Base-by-base conservation (phyloP, 1,284 basidiomycete genomes). In the Singerocomus inundabilis region DNA sequence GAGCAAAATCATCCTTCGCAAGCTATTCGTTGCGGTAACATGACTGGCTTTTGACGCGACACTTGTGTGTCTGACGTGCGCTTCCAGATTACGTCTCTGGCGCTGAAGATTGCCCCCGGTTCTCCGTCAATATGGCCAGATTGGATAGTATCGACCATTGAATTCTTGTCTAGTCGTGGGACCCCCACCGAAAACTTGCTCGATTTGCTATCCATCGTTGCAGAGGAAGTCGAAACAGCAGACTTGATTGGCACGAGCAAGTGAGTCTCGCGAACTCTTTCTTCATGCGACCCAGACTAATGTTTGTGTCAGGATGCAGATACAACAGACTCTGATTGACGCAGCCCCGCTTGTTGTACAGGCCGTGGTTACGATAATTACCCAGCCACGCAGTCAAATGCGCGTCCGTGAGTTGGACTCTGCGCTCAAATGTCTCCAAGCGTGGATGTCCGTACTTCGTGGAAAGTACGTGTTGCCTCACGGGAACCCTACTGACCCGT, bases 181-280 rank as follows among this genome's bases (percentile, higher is more conserved):
- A 78, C 78, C 1, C 66, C 78, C 5, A 68, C 75, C 1, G 82
- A 84, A 52, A 67, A 78, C 46, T 66, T 88, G 26, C 76, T 92
- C 37, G 89, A 93, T 57, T 92, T 92, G 69, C 72, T 92, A 26
- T 77, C 82, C n/a, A 93, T 93, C 49, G 85, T 81, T 0, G 88
- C 89, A 1, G 90, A 94, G 62, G 92, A 95, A 63, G 76, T 91
- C 12, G 75, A 77, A 13, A 78, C 79, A 30, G 86, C 88, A 6
- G 88, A 91, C 66, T 69, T 95, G 46, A 67, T 91, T 39, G 82
- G 84, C n/a, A 62, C 81, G 28, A 82, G 79, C 72, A 86, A 84
- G 91, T 93, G 61, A 69, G 82, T 69, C 32, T 26, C 38, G 15
- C 43, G 26, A 21, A 7, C 25, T 63, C 44, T 32, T 25, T 53